A percentile compares a stretch with the other conserved stretches of the same genome.
These are phyloP conservation scores for Acer negundo DNA, from an alignment of 345 rosid genomes.

Conservation along the genomic window DNA sequence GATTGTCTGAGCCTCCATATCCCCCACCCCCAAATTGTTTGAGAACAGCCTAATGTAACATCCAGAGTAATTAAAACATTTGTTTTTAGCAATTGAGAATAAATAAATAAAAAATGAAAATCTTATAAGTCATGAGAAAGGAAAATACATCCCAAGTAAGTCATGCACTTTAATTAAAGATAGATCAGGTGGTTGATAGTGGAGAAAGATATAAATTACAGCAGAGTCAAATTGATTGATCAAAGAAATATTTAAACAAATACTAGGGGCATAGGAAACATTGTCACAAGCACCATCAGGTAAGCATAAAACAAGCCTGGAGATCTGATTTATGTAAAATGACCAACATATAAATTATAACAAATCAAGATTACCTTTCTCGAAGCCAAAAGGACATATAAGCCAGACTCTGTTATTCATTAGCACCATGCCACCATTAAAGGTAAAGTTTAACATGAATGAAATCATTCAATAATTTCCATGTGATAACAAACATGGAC, in stretches of 20 bases:
- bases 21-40: constrained; percentile 93
- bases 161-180: constrained; percentile 19
- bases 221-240: constrained; percentile 16
- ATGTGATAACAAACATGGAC: neutral
- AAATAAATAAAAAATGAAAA: neutral
- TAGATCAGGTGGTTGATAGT: neutral
- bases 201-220: constrained; percentile 7
- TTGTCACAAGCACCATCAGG: neutral
- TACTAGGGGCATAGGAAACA: neutral
- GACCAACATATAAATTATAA: neutral
- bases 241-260: neutral
- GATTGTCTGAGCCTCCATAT: constrained; percentile 73
- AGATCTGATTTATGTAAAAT: neutral
- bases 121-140: neutral
- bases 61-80: neutral
- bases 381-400: neutral
- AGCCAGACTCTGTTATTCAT: neutral
- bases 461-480: constrained; percentile 4
- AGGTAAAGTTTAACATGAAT: neutral
- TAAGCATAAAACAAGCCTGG: neutral
- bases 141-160: neutral
- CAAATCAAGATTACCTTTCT: neutral
- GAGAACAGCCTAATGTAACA: constrained; percentile 71
- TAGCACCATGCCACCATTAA: neutral
- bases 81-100: constrained; percentile 8